phyloP scores from a whole-genome alignment of 2,329 filamentous ascomycete species.

The Diaporthe sp. region DNA sequence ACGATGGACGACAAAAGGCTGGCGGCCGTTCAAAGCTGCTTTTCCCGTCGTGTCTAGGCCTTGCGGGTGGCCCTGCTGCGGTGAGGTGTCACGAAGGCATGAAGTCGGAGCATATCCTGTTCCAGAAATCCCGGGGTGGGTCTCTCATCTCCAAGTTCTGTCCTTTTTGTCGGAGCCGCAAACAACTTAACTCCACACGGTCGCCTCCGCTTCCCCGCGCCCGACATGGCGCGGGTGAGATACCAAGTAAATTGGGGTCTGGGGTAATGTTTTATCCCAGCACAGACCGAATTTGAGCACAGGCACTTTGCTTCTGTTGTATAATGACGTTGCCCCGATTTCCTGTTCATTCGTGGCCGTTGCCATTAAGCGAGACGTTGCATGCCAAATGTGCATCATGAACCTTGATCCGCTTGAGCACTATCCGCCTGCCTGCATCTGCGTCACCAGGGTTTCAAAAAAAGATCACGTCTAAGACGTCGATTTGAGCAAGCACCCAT shows the following conservation, averaged over 20 bases:
- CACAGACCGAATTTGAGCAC: not conserved
- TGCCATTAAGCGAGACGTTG: not conserved
- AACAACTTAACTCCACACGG: not conserved
- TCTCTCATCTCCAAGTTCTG: not conserved
- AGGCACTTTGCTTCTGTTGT: not conserved
- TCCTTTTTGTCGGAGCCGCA: slow-evolving; percentile 15
- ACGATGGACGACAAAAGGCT: not conserved
- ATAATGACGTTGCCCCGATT: not conserved
- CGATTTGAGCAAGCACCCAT: not conserved
- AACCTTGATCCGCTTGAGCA: not conserved
- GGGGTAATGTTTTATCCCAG: not conserved
- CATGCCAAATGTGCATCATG: not conserved
- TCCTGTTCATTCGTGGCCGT: not conserved
- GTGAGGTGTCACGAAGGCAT: slow-evolving; percentile 7
- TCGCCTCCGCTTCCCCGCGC: slow-evolving; percentile 18
- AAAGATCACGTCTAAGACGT: not conserved
- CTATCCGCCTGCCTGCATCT: not conserved
- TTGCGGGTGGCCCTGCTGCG: not conserved
- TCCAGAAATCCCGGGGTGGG: slow-evolving; percentile 26
- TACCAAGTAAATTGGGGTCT: not conserved
- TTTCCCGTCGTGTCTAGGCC: not conserved
- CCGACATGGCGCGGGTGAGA: not conserved
- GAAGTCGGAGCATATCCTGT: slow-evolving; percentile 34
- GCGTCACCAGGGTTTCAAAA: not conserved
- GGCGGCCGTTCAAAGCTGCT: not conserved